Conservation (phyloP, 2,329 filamentous ascomycete genomes). For the Bipolaris cookei region DNA sequence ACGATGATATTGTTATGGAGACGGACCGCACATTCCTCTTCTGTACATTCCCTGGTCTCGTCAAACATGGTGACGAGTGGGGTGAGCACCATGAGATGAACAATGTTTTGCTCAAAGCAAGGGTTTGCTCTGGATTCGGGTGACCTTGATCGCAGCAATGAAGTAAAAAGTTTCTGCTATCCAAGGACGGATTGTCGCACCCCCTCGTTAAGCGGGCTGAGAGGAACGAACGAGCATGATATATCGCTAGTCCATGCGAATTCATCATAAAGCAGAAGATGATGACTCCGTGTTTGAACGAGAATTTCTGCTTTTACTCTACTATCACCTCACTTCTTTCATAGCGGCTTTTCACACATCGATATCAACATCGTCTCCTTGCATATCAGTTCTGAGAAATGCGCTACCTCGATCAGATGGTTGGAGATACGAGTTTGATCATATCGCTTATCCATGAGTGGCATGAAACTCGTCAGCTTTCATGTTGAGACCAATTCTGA, state of each 20-base stretch:
- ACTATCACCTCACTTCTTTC: background rate
- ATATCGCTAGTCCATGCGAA: background rate
- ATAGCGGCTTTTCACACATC: background rate
- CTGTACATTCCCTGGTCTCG: slow-evolving; percentile 43
- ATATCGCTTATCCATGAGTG: background rate
- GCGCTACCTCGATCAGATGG: background rate
- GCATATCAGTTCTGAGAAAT: background rate
- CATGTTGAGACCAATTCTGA: too few species aligned
- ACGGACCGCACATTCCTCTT: slow-evolving; percentile 30
- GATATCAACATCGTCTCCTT: background rate
- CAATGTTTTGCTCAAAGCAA: slow-evolving; percentile 41
- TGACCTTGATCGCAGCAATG: slow-evolving; percentile 3
- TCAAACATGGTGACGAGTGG: slow-evolving; percentile 40
- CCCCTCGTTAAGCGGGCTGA: too few species aligned
- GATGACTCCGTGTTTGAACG: background rate
- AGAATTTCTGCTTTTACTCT: background rate
- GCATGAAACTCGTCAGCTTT: background rate
- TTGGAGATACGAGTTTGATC: background rate
- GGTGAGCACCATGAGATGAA: slow-evolving; percentile 34
- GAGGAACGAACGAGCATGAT: background rate
- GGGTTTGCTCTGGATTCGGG: slow-evolving; percentile 34
- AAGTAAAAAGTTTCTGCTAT: background rate
- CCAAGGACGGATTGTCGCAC: background rate
- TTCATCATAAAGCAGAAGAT: background rate
- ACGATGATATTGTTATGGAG: slow-evolving; percentile 30